Conservation (phyloP, 768 basidiomycete species). For the Suillus sp. region DNA sequence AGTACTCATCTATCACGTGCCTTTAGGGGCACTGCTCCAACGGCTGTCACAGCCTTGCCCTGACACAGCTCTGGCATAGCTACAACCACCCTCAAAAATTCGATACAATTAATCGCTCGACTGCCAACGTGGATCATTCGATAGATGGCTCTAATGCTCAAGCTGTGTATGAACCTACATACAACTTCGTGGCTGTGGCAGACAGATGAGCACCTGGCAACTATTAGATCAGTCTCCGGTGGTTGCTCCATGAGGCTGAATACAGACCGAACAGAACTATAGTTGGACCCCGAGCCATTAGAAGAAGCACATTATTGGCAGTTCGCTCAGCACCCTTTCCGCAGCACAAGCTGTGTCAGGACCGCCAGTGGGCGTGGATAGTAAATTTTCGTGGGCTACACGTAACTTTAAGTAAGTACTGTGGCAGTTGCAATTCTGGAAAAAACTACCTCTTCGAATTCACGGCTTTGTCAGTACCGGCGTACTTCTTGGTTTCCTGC, state of each 20-base stretch:
- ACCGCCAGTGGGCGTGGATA: neutral
- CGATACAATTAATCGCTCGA: neutral
- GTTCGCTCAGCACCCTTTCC: neutral
- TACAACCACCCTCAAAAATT: neutral
- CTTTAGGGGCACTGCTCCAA: neutral
- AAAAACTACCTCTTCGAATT: neutral
- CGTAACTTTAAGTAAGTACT: neutral
- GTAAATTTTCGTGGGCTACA: neutral
- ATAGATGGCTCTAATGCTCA: neutral
- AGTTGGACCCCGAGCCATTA: neutral
- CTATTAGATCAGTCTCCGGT: too few relatives aligned
- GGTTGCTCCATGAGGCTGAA: too few relatives aligned
- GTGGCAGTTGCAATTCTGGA: neutral
- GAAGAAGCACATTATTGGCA: neutral
- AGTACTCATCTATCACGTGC: conserved; percentile 1
- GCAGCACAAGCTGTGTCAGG: neutral
- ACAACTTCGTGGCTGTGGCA: neutral
- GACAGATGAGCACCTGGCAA: too few relatives aligned
- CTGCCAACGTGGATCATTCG: neutral
- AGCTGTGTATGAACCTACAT: neutral
- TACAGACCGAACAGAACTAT: neutral
- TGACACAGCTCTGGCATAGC: neutral
- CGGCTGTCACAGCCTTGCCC: neutral
- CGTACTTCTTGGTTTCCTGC: neutral
- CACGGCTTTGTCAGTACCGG: neutral